Conservation (phyloP, 192 early-diverging fungal species). For the Pilobolus umbonatus region DNA sequence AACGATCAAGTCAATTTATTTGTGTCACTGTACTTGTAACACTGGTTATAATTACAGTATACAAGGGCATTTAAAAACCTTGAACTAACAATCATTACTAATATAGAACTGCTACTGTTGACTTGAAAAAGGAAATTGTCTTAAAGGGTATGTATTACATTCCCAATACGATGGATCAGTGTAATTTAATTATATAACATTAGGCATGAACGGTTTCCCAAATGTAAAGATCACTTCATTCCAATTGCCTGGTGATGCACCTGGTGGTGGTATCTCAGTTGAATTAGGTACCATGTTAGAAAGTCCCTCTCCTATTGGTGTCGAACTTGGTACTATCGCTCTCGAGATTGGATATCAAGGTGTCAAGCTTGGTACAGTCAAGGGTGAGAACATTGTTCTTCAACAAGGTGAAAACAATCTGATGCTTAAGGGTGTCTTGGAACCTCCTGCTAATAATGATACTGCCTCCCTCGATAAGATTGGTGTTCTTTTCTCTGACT, state of each 20-base stretch:
- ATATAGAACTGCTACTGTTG: conserved; percentile 37
- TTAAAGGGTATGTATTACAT: conserved; percentile 33
- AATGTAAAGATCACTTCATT: conserved; percentile 45
- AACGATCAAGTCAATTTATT: conserved; percentile 4
- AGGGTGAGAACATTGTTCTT: conserved; percentile 35
- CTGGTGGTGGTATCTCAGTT: conserved; percentile 50
- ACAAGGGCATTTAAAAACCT: too few species aligned
- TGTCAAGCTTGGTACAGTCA: conserved; percentile 44
- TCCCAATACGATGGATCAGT: neutral
- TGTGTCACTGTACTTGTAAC: conserved; percentile 25
- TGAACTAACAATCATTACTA: conserved; percentile 32
- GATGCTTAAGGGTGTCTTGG: conserved; percentile 43
- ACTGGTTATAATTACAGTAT: too few species aligned
- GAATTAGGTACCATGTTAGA: conserved; percentile 42
- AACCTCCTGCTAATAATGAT: conserved; percentile 38
- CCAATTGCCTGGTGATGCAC: conserved; percentile 44
- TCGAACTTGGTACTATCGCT: conserved; percentile 46
- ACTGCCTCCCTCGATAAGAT: conserved; percentile 36
- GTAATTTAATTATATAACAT: neutral
- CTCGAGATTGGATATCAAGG: conserved; percentile 44
- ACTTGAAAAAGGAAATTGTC: conserved; percentile 42
- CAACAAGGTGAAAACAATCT: conserved; percentile 34
- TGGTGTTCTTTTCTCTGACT: conserved; percentile 44
- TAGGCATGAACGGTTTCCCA: conserved; percentile 53
- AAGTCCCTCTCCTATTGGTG: conserved; percentile 49